Percentiles rank a stretch among this genome's conserved stretches.
Evolutionary conservation across 1,139 yeast genomes (phyloP).

Genomic region (Suhomyces maxii): DNA sequence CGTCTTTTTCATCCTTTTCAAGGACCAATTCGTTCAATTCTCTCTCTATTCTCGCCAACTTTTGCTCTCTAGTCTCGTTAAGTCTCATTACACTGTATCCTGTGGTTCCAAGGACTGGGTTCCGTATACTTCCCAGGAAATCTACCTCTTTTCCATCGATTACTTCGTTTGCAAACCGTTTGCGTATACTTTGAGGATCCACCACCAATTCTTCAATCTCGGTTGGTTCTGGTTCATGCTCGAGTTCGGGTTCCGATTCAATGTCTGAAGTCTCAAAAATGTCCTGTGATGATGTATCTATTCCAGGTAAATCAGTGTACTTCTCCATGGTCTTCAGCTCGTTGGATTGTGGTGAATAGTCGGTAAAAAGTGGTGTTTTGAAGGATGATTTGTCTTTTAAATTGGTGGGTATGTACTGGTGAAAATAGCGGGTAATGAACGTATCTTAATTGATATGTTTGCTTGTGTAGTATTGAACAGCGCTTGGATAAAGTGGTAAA

Average conservation of each 20-base stretch:
- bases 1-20: not conserved
- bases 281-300: constrained; percentile 31
- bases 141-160: constrained; percentile 25
- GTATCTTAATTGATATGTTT: too few species aligned
- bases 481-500: too few species aligned
- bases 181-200: constrained; percentile 23
- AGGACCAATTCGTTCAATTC: constrained; percentile 43
- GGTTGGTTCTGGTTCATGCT: constrained; percentile 6
- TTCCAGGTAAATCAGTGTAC: constrained; percentile 28
- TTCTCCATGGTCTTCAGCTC: constrained; percentile 16
- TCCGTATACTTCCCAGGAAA: constrained; percentile 38
- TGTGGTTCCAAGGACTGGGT: constrained; percentile 17
- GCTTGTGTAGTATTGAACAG: too few species aligned
- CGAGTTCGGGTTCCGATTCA: constrained; percentile 30
- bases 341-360: not conserved
- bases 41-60: constrained; percentile 42
- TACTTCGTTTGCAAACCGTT: constrained; percentile 20
- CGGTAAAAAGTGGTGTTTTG: too few species aligned
- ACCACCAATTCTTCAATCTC: constrained; percentile 16
- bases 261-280: constrained; percentile 54
- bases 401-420: too few species aligned
- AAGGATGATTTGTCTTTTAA: too few species aligned
- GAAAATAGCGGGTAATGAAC: too few species aligned
- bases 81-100: constrained; percentile 29
- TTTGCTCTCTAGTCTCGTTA: constrained; percentile 44